Base-by-base conservation (phyloP, 345 rosid genomes). In the Clausena lansium region DNA sequence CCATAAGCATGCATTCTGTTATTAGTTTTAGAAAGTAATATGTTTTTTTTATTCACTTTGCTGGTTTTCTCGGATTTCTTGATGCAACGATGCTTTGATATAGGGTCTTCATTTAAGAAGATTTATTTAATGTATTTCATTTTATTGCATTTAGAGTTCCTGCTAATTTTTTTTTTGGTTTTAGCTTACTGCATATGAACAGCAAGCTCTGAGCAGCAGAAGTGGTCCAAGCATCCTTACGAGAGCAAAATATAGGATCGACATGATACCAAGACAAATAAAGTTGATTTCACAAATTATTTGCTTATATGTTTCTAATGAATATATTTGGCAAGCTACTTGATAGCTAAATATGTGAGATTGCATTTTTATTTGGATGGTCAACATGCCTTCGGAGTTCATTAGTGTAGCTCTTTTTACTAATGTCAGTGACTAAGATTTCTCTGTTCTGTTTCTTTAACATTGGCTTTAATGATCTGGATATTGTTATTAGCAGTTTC, bases 201-300 rank as follows among this genome's bases (percentile, higher is more conserved):
- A 83, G 84, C 80, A 50, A 64, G 83, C 79, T 70, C 74, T 41
- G 98, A 85, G 78, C 89, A 83, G 81, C 93, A 84, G 70, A 88
- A 87, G 83, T 91, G 79, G 57, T 52, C 77, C 14, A 81, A 57
- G 59, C 88, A 84, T 82, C 68, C 88, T 68, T 94, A 89, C 72
- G 97, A 89, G 67, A 84, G 85, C 82, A 91, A 93, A 82, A 73
- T 83, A 72, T 91, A 85, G 54, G 93, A 89, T 71, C 86, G 83
- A 52, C 93, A 77, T 71, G 88, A 89, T 74, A 83, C 80, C 79
- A 83, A 85, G 63, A 75, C 90, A 41, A 88, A 78, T 87, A 92
- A 92, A 81, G 99, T 94, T 85, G 75, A 93, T 87, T 84, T 83
- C 78, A 76, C 38, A 32, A 77, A 67, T 66, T 67, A 76, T 83